Conservation (phyloP, 805 yeast genomes). For the Suhomyces vadensis region DNA sequence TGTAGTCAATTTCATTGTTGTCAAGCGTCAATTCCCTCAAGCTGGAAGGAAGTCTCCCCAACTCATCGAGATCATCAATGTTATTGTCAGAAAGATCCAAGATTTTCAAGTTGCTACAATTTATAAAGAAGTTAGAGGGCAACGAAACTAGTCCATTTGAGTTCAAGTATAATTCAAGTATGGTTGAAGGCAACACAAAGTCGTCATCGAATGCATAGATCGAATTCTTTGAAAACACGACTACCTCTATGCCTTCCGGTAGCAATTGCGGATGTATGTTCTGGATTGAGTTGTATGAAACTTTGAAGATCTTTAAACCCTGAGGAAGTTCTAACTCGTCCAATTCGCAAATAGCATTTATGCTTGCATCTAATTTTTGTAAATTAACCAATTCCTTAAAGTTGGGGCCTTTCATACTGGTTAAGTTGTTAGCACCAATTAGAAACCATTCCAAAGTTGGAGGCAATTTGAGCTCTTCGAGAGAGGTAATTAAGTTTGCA, state of each 20-base stretch:
- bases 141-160: constrained; percentile 16
- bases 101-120: constrained; percentile 9
- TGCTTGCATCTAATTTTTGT: constrained; percentile 14
- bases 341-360: constrained; percentile 14
- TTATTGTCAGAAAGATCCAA: constrained; percentile 18
- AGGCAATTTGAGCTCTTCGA: constrained; percentile 15
- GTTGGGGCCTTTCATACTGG: constrained; percentile 15
- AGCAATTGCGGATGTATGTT: constrained; percentile 9
- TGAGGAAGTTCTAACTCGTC: constrained; percentile 14
- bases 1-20: constrained; percentile 23
- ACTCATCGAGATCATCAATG: constrained; percentile 26
- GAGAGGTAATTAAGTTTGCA: constrained; percentile 16
- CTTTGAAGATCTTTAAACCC: constrained; percentile 9
- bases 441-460: constrained; percentile 12
- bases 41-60: constrained; percentile 20
- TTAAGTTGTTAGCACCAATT: constrained; percentile 17
- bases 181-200: constrained; percentile 14
- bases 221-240: constrained; percentile 18
- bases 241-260: constrained; percentile 14
- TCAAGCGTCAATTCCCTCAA: constrained; percentile 17
- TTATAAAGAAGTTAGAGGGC: constrained; percentile 15
- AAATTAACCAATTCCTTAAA: constrained; percentile 8
- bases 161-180: constrained; percentile 16
- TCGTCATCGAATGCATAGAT: constrained; percentile 10
- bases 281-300: constrained; percentile 17